Evolutionary conservation across 257 asterid genomes (phyloP).

Genomic region (Solanum peruvianum): DNA sequence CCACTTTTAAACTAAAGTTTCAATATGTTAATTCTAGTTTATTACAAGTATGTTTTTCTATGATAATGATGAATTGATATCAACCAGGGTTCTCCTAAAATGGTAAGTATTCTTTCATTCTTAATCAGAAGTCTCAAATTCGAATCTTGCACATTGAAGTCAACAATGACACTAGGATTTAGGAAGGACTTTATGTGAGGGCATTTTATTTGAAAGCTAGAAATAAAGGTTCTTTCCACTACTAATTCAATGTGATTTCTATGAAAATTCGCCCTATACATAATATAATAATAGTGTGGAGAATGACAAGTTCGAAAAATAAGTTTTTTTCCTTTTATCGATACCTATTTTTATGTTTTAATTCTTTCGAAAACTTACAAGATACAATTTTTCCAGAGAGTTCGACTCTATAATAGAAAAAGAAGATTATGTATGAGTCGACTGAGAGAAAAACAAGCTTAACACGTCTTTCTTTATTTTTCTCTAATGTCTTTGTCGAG

Average conservation of each 20-base stretch:
- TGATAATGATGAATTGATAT: neutral
- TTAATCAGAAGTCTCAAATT: rapidly evolving
- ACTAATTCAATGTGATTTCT: neutral
- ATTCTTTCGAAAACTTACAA: neutral
- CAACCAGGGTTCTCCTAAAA: neutral
- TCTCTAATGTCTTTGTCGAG: neutral
- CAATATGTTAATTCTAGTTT: neutral
- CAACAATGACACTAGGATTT: neutral
- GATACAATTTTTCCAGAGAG: too few species aligned
- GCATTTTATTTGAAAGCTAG: too few species aligned
- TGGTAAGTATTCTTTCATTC: neutral
- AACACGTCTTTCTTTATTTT: neutral
- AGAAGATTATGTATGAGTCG: rapidly evolving
- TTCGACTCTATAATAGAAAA: neutral
- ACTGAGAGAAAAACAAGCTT: neutral
- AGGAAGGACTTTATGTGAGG: neutral
- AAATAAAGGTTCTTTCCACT: neutral
- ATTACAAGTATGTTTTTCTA: neutral
- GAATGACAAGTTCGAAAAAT: too few species aligned
- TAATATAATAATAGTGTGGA: neutral
- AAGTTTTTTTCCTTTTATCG: neutral
- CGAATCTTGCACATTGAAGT: neutral
- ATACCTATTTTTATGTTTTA: too few species aligned
- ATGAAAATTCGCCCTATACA: neutral
- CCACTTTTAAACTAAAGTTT: neutral